Evolutionary conservation across 208 protist species (phyloP), one percentile per base, ranked within the genome.

Genomic region (Wallacemonas collosoma): DNA sequence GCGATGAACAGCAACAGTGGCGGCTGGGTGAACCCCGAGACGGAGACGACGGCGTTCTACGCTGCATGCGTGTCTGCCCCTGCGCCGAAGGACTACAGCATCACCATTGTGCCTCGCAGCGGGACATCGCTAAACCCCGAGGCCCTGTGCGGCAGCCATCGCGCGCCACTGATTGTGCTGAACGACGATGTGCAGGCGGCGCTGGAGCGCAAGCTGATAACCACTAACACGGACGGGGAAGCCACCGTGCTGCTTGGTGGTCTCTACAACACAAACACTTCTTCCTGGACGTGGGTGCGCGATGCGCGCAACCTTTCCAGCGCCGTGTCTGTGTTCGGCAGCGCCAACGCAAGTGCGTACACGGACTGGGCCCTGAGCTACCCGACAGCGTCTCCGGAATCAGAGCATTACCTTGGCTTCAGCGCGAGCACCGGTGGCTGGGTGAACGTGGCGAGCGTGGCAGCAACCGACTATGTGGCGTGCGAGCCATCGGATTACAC

Each of bases 191-290:
- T 48, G 40, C 60, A 65, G 60, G 60, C 60, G 7, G 38, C 60
- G 60, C 60, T 65, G 41, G 60, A 65, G 60, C n/a, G n/a, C n/a
- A n/a, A n/a, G n/a, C n/a, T n/a, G n/a, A n/a, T n/a, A n/a, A n/a
- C n/a, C n/a, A n/a, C n/a, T n/a, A n/a, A n/a, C n/a, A n/a, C n/a
- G n/a, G n/a, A n/a, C n/a, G n/a, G n/a, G n/a, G n/a, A n/a, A n/a
- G n/a, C n/a, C 7, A 51, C 60, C 4, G 60, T 65, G 60, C 60
- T 65, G n/a, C 60, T 65, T 26, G 60, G 60, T 51, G 60, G 60
- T 17, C 41, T 65, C 12, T 65, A 53, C 60, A 48, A 65, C 60
- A 51, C 11, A 3, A 41, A 17, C 11, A 50, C 36, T 8, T 8
- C 40, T 44, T 4, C 60, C 4, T 65, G 60, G 60, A 39, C 2